Evolutionary conservation across 805 yeast species (phyloP), one percentile per base, ranked within the genome.

Genomic region (Clavispora fructus): DNA sequence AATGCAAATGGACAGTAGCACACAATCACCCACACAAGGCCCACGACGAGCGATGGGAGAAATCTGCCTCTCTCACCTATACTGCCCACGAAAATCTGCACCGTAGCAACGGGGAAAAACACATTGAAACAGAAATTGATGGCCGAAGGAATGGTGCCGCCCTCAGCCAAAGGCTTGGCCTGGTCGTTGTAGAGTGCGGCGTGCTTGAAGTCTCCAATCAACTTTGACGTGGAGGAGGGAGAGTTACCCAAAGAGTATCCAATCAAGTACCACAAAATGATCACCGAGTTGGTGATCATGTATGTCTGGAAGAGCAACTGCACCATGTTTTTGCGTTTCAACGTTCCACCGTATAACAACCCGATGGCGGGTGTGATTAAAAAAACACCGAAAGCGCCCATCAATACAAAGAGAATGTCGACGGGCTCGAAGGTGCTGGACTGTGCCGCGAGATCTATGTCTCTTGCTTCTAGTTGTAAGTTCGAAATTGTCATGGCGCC

Each of bases 361-460:
- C 74, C 76, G 55, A 74, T 72, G 14, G 64, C 72, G 4, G 79
- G 78, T 1, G 78, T 74, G 54, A 74, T 65, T 43, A 74, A 62
- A 57, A 71, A 72, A 16, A 80, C 79, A 8, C 72, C 69, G 14
- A 78, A 72, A 0, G 82, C 62, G 50, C 75, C 72, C 48, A 73
- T 65, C 62, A 74, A 41, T 16, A 76, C 68, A 46, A 74, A 77
- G 7, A 70, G 79, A 78, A 77, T 75, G 53, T 77, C 81, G 8
- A 73, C 69, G 1, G 73, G 55, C 43, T 54, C 58, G 16, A 57
- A 49, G 54, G 43, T 39, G 28, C 28, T 23, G 7, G 39, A 7
- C 13, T 37, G 39, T 4, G 39, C 23, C 11, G 27, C 39, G 17
- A 37, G 28, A 17, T 37, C 39, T 4, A 37, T 25, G 7, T 23